These are phyloP conservation scores for Vachellia collinsii DNA, from an alignment of 306 rosid genomes.

Conservation along the genomic window DNA sequence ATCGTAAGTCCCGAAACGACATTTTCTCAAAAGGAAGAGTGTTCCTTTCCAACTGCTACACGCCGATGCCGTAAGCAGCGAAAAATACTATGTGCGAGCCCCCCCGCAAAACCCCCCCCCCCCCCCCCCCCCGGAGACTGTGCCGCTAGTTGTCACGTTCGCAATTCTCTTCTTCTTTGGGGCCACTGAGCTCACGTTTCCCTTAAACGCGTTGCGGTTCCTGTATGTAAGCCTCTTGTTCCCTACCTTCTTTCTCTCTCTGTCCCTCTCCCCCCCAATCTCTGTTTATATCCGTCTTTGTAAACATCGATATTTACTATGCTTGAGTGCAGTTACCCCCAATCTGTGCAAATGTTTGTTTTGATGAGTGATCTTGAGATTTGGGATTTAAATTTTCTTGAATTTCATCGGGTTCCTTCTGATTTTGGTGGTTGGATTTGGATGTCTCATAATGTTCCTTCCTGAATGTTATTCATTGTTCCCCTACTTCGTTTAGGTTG, in stretches of 20 bases:
- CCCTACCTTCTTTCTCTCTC: neutral
- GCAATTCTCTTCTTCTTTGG: constrained; percentile 7
- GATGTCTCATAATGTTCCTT: constrained; percentile 7
- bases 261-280: neutral
- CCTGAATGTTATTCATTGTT: neutral
- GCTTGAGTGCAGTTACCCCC: neutral
- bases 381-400: constrained; percentile 3
- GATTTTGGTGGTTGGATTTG: neutral
- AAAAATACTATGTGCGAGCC: no score
- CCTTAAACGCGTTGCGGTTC: constrained; percentile 50
- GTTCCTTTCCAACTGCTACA: constrained; percentile 76
- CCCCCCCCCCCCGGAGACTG: neutral
- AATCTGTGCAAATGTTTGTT: neutral
- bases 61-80: constrained; percentile 93
- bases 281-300: neutral
- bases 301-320: neutral
- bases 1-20: no score
- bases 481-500: constrained; percentile 24
- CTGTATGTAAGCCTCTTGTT: constrained; percentile 40
- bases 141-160: constrained; percentile 38
- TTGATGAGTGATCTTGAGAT: neutral
- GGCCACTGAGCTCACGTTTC: constrained; percentile 23
- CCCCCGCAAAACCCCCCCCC: neutral
- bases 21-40: neutral
- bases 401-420: neutral